These are phyloP conservation scores for Papiliotrema terrestris DNA, from an alignment of 1,284 basidiomycete genomes.

Conservation along the genomic window DNA sequence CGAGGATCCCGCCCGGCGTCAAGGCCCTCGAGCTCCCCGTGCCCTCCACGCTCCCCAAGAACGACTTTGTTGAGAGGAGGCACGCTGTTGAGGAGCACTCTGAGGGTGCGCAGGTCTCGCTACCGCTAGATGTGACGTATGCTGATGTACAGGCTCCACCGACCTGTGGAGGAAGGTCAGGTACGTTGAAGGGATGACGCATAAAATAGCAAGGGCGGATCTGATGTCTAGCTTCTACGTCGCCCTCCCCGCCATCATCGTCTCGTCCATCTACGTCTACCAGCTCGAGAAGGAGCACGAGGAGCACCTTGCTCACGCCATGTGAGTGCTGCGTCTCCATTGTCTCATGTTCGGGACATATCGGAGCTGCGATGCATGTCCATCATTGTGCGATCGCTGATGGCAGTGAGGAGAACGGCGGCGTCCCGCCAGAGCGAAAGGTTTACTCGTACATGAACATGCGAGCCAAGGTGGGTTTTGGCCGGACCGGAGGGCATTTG, in stretches of 20 bases:
- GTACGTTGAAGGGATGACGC: neutral
- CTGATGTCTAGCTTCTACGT: slow-evolving; percentile 34
- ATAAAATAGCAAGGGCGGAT: neutral
- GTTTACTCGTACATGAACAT: slow-evolving; percentile 48
- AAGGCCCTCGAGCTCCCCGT: slow-evolving; percentile 8
- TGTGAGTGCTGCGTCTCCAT: neutral
- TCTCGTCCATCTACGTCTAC: slow-evolving; percentile 37
- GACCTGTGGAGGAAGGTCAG: slow-evolving; percentile 44
- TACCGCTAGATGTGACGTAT: neutral
- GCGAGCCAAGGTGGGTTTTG: slow-evolving; percentile 34
- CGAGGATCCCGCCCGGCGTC: neutral
- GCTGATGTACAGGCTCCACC: slow-evolving; percentile 33
- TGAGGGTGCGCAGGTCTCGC: slow-evolving; percentile 29
- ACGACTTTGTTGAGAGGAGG: slow-evolving; percentile 38
- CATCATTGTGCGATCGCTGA: too few species aligned
- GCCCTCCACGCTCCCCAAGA: slow-evolving; percentile 14
- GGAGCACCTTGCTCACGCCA: slow-evolving; percentile 32
- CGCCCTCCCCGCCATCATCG: slow-evolving; percentile 39
- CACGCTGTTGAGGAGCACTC: slow-evolving; percentile 39
- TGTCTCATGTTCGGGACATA: too few species aligned
- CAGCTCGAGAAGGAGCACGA: slow-evolving; percentile 44
- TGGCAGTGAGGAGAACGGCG: slow-evolving; percentile 33
- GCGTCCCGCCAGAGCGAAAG: slow-evolving; percentile 34
- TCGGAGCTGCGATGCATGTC: too few species aligned
- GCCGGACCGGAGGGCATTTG: neutral